phyloP scores from a whole-genome alignment of 2,329 filamentous ascomycete species.

The Claviceps monticola region DNA sequence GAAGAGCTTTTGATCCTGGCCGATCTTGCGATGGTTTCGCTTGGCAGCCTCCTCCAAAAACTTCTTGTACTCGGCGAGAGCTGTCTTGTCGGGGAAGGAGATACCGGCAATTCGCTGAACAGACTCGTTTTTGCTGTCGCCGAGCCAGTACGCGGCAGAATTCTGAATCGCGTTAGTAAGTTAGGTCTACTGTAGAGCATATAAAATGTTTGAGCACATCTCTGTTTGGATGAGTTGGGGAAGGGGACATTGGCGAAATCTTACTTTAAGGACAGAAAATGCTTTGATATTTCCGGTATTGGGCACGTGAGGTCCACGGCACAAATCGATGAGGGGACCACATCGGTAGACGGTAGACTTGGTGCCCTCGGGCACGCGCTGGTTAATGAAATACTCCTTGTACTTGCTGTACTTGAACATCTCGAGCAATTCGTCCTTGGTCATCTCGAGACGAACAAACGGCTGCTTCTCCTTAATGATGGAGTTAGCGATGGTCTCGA shows the following conservation, averaged over 20 bases:
- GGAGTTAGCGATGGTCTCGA: slow-evolving; percentile 66
- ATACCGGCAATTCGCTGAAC: slow-evolving; percentile 94
- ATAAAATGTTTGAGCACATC: neutral
- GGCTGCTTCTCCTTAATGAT: slow-evolving; percentile 95
- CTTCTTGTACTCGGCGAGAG: slow-evolving; percentile 82
- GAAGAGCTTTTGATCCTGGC: slow-evolving; percentile 91
- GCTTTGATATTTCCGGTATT: slow-evolving; percentile 86
- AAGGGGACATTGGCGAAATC: neutral
- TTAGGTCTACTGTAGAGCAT: slow-evolving; percentile 7
- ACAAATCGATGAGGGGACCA: slow-evolving; percentile 87
- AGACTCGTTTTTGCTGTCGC: slow-evolving; percentile 85
- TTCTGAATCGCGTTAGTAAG: slow-evolving; percentile 36
- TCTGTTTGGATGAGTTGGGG: neutral
- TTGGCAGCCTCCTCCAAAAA: slow-evolving; percentile 97
- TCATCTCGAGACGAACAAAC: slow-evolving; percentile 78
- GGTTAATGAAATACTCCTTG: slow-evolving; percentile 88
- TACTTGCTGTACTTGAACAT: slow-evolving; percentile 98
- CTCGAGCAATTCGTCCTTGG: slow-evolving; percentile 81
- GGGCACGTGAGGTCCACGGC: slow-evolving; percentile 86
- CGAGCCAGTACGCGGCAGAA: slow-evolving; percentile 68
- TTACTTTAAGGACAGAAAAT: slow-evolving; percentile 75
- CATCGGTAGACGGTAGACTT: slow-evolving; percentile 90
- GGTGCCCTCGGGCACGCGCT: slow-evolving; percentile 60
- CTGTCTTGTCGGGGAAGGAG: slow-evolving; percentile 90
- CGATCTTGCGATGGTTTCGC: slow-evolving; percentile 87